phyloP scores from a whole-genome alignment of 495 filamentous ascomycete species.

The Xylaria telfairii region DNA sequence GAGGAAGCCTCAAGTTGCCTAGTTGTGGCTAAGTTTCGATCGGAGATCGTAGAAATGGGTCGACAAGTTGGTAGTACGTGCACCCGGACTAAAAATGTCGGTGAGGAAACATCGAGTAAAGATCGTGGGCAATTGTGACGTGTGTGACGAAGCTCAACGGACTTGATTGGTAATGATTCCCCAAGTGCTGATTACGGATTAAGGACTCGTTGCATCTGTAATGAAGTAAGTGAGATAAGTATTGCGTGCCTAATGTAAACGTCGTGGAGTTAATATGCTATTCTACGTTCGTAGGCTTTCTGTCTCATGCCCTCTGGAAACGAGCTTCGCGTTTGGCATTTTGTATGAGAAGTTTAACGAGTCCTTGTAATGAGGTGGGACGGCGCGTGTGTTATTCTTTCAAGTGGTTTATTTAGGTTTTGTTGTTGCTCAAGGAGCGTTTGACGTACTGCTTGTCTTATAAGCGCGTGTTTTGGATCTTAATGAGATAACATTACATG shows the following conservation, averaged over 20 bases:
- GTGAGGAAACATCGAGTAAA: background rate
- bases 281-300: background rate
- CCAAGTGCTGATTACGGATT: background rate
- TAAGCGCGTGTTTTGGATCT: background rate
- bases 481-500: background rate
- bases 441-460: background rate
- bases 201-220: background rate
- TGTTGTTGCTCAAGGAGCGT: background rate
- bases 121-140: background rate
- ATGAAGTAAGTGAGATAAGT: background rate
- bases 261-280: background rate
- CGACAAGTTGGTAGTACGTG: background rate
- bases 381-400: background rate
- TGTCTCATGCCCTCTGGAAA: background rate
- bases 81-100: background rate
- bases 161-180: background rate
- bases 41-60: background rate
- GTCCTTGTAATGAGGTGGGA: background rate
- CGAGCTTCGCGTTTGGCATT: background rate
- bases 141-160: background rate
- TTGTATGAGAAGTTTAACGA: background rate
- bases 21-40: background rate
- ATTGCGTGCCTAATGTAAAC: background rate
- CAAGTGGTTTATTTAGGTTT: background rate
- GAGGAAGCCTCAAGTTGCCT: background rate